A percentile compares a stretch with the other conserved stretches of the same genome.
These are phyloP conservation scores for Friedmanniomyces endolithicus DNA, from an alignment of 495 filamentous ascomycete genomes.

Conservation along the genomic window DNA sequence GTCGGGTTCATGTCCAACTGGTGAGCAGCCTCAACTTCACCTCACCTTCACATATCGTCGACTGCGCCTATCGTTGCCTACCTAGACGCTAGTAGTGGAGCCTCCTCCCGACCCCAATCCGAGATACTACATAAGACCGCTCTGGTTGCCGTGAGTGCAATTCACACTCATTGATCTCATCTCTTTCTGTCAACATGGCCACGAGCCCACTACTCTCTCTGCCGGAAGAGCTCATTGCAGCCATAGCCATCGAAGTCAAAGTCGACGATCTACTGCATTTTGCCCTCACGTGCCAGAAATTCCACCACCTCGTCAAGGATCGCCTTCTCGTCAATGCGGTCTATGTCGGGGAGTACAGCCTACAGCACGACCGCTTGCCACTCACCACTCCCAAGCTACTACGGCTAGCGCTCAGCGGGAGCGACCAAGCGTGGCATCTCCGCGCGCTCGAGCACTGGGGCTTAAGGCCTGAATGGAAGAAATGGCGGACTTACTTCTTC, in stretches of 20 bases:
- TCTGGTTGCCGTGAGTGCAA: too few species aligned
- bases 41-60: too few species aligned
- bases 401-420: not conserved
- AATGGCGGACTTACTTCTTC: not conserved
- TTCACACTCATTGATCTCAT: not conserved
- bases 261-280: not conserved
- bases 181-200: not conserved
- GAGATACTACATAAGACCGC: too few species aligned
- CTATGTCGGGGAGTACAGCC: not conserved
- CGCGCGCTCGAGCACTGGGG: not conserved
- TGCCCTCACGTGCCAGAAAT: not conserved
- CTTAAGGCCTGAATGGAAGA: not conserved
- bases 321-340: not conserved
- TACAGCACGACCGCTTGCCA: not conserved
- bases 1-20: too few species aligned
- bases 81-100: too few species aligned
- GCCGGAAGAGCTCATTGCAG: not conserved
- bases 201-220: not conserved
- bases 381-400: not conserved
- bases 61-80: too few species aligned
- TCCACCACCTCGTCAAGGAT: not conserved
- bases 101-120: too few species aligned
- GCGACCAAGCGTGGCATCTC: not conserved
- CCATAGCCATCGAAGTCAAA: not conserved
- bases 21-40: too few species aligned